Evolutionary conservation across 2,329 filamentous ascomycete species (phyloP).

Genomic region (Penicillium sp.): DNA sequence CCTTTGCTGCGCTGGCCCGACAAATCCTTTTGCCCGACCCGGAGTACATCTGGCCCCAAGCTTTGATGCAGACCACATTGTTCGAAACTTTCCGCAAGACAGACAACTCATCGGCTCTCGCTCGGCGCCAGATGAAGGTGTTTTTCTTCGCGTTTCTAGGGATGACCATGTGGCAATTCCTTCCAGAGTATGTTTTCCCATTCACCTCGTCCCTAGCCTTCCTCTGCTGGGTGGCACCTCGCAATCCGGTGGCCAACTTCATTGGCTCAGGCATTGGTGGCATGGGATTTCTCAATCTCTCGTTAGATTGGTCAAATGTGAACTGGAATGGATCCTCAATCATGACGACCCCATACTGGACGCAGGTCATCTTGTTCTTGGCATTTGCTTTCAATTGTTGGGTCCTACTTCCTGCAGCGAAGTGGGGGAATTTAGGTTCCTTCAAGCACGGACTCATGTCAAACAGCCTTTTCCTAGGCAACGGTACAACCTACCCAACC

Average conservation of each 20-base stretch:
- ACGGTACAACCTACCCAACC: slow-evolving; percentile 51
- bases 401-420: slow-evolving; percentile 59
- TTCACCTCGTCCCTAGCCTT: slow-evolving; percentile 61
- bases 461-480: slow-evolving; percentile 54
- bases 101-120: slow-evolving; percentile 50
- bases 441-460: slow-evolving; percentile 59
- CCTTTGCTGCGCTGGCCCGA: slow-evolving; percentile 58
- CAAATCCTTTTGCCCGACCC: slow-evolving; percentile 61
- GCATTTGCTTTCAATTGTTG: slow-evolving; percentile 59
- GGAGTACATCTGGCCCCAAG: slow-evolving; percentile 55
- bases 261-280: slow-evolving; percentile 61
- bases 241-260: slow-evolving; percentile 60
- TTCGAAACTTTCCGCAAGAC: slow-evolving; percentile 56
- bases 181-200: slow-evolving; percentile 62
- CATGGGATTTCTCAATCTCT: slow-evolving; percentile 62
- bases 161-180: slow-evolving; percentile 61
- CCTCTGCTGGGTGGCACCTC: slow-evolving; percentile 63
- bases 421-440: slow-evolving; percentile 56
- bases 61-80: slow-evolving; percentile 57
- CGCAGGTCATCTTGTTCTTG: slow-evolving; percentile 58
- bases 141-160: slow-evolving; percentile 57
- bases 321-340: slow-evolving; percentile 51
- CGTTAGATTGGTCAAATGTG: slow-evolving; percentile 62
- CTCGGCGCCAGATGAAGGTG: slow-evolving; percentile 56
- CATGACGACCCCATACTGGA: slow-evolving; percentile 59